These are phyloP conservation scores for Sequoia sempervirens DNA, from an alignment of 75 land plant genomes.

Conservation along the genomic window DNA sequence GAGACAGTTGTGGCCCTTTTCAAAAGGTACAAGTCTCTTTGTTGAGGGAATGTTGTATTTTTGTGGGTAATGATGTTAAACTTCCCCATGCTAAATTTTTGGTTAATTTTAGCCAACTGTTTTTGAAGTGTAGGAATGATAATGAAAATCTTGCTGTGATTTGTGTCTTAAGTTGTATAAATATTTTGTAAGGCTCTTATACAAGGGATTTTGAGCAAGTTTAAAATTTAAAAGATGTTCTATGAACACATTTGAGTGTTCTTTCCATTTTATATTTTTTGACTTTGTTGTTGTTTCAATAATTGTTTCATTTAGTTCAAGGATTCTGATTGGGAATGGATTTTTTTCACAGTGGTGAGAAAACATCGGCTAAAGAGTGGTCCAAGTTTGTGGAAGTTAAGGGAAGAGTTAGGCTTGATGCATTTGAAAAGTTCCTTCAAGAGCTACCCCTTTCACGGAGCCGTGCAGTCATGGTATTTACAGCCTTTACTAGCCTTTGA, in stretches of 20 bases:
- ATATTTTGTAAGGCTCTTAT: not conserved
- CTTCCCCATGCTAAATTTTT: not conserved
- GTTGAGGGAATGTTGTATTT: not conserved
- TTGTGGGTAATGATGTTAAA: not conserved
- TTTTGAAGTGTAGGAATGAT: not conserved
- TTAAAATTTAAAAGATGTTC: not conserved
- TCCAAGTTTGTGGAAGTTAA: conserved; percentile 76
- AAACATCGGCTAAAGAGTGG: conserved; percentile 73
- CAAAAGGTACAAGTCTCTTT: conserved; percentile 61
- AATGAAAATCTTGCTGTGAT: not conserved
- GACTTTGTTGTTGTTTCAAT: not conserved
- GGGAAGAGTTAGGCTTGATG: conserved; percentile 86
- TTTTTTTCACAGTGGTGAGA: conserved; percentile 72
- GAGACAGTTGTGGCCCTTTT: conserved; percentile 47
- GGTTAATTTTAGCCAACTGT: not conserved
- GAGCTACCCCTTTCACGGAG: conserved; percentile 78
- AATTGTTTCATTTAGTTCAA: not conserved
- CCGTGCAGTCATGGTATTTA: conserved; percentile 88
- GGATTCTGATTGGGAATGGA: not conserved
- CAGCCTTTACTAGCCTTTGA: not conserved
- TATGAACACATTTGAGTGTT: not conserved
- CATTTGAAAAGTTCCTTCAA: conserved; percentile 86
- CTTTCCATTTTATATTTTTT: not conserved
- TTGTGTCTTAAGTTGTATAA: not conserved
- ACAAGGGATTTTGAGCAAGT: not conserved